Evolutionary conservation across 2,329 filamentous ascomycete species (phyloP), one percentile per base, ranked within the genome.

Genomic region (Colletotrichum phormii): DNA sequence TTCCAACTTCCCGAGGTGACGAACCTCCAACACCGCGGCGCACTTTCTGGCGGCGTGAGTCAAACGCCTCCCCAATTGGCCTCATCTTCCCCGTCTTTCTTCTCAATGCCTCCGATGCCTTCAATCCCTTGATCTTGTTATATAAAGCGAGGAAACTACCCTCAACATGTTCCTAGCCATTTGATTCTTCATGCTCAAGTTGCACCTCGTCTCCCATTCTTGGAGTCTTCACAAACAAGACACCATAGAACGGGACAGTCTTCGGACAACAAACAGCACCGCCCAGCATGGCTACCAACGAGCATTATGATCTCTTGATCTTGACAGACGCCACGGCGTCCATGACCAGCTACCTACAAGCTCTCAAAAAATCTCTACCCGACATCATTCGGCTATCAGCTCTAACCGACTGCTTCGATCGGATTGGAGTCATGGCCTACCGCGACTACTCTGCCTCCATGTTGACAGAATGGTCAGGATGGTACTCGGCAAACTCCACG

Each of bases 341-440:
- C 18, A 88, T 87, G 86, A 72, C 75, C 37, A 73, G 63, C 33
- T 89, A 85, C 66, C 78, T 88, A 13, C 22, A 57, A 1, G 82
- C 86, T 3, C 82, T 89, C 22, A 83, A 82, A 71, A 78, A 77
- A 13, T 86, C 86, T 1, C 79, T 89, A 7, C 86, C 86, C 1
- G 85, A 87, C 72, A 86, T 89, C 75, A 84, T 89, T 69, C 82
- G 84, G 42, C 80, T 89, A 7, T 87, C 86, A 1, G 80, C 82
- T 1, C 79, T 88, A 1, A 88, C 87, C 0, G 82, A 80, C 64
- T 86, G 84, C 75, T 89, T 89, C 76, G 81, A 84, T 5, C 83
- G 85, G 2, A 86, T 89, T 65, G 87, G 86, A 7, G 80, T 89
- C 4, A 77, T 89, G 13, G 85, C 84, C 1, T 89, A 89, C 73